Evolutionary conservation across 2,329 filamentous ascomycete species (phyloP), one percentile per base, ranked within the genome.

Genomic region (Xylaria sp.): DNA sequence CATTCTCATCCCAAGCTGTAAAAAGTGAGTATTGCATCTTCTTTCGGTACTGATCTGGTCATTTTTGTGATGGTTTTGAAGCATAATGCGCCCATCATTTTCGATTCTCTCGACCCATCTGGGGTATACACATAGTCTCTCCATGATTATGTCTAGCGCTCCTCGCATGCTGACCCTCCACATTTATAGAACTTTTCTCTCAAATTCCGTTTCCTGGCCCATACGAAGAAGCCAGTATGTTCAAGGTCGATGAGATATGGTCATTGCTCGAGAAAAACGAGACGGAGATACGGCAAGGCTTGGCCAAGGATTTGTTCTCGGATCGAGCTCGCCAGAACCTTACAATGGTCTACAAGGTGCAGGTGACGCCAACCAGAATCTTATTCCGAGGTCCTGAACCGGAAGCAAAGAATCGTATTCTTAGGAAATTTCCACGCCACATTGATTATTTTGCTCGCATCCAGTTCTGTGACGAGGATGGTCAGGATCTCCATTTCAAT

Each of bases 401-500:
- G 0, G 90, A 92, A 71, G 84, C 84, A 6, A 88, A 86, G 61
- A 93, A 93, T 70, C 82, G 89, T 4, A 85, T 94, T 2, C 77
- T 94, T 15, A 84, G 91, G n/a, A 85, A 86, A 65, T 92, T 88
- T 65, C 74, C 81, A 0, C 70, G 83, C 0, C 79, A 87, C 58
- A 82, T 82, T 1, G 85, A 90, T 47, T 81, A 83, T 67, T 93
- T 93, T 67, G 71, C 92, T 0, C 84, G 92, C 0, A 89, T 94
- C 0, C 83, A 87, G 6, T 93, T 95, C 69, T 82, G 82, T 31
- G 92, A 95, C 49, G 92, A 96, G 72, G 85, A 91, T 69, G 89
- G 89, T 0, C 80, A 87, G 23, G 83, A 85, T 17, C 72, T 95
- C 0, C 80, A 78, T 17, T 88, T 86, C 72, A 88, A 87, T 60